A percentile compares a stretch with the other conserved stretches of the same genome.
These are phyloP conservation scores for Macadamia integrifolia DNA, from an alignment of 164 flowering plant genomes.

Conservation along the genomic window DNA sequence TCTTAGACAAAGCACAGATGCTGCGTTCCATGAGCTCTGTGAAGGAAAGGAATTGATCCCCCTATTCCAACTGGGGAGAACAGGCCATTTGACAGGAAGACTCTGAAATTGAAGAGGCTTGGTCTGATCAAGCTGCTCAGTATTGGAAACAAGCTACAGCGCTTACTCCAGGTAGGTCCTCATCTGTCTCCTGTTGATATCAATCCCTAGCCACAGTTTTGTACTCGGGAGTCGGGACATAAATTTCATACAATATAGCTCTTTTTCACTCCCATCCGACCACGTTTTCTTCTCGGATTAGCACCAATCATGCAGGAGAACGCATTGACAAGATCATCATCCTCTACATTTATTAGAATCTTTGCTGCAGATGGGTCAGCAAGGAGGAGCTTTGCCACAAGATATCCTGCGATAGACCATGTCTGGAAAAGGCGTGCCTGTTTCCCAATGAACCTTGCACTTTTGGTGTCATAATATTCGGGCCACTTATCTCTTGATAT, in stretches of 20 bases:
- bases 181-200: too few relatives aligned
- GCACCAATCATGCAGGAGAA: slow-evolving; percentile 55
- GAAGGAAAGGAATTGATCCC: too few relatives aligned
- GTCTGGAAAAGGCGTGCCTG: slow-evolving; percentile 77
- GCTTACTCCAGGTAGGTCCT: too few relatives aligned
- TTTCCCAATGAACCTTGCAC: slow-evolving; percentile 74
- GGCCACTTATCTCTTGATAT: slow-evolving; percentile 78
- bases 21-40: too few relatives aligned
- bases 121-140: too few relatives aligned
- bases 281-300: slow-evolving; percentile 72
- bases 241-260: slow-evolving; percentile 47
- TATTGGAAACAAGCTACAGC: too few relatives aligned
- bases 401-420: slow-evolving; percentile 89
- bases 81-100: too few relatives aligned
- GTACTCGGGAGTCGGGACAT: neutral
- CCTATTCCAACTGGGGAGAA: too few relatives aligned
- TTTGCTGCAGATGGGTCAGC: slow-evolving; percentile 58
- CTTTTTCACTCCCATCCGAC: slow-evolving; percentile 34
- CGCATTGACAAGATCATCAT: slow-evolving; percentile 59
- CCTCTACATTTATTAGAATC: slow-evolving; percentile 60
- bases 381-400: slow-evolving; percentile 74
- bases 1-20: too few relatives aligned
- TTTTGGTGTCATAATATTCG: slow-evolving; percentile 83
- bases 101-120: too few relatives aligned
- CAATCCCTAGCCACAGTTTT: neutral